Conservation (phyloP, 495 filamentous ascomycete genomes). For the Penicillium chermesinum region DNA sequence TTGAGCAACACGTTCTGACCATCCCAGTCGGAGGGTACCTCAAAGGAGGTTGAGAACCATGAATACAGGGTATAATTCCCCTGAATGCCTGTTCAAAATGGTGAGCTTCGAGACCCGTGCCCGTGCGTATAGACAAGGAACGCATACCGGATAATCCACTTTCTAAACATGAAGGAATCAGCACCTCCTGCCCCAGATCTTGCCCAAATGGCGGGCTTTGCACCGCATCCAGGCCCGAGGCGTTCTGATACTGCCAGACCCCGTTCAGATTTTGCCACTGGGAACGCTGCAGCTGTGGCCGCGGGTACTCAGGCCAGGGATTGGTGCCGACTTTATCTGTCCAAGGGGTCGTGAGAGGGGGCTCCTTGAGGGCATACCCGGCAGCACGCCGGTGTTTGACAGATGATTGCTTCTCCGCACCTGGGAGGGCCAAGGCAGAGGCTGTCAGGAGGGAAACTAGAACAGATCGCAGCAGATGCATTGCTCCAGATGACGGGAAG, state of each 20-base stretch:
- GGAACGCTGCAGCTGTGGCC: conserved; percentile 53
- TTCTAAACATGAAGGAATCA: conserved; percentile 63
- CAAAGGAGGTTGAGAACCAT: conserved; percentile 57
- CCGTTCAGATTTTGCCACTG: conserved; percentile 62
- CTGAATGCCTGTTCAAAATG: conserved; percentile 46
- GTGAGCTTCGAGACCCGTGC: conserved; percentile 1
- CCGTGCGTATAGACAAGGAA: background rate
- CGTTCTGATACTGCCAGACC: conserved; percentile 58
- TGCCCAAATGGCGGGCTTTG: conserved; percentile 37
- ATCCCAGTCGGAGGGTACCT: conserved; percentile 45
- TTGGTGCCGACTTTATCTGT: conserved; percentile 55
- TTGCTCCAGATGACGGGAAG: background rate
- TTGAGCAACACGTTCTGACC: conserved; percentile 49
- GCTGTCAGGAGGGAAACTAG: conserved; percentile 13
- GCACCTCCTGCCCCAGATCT: conserved; percentile 42
- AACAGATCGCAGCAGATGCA: conserved; percentile 14
- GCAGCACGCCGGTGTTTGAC: conserved; percentile 12
- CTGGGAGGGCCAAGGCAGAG: conserved; percentile 14
- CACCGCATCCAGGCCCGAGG: conserved; percentile 32
- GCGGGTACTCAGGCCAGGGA: conserved; percentile 65
- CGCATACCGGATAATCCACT: conserved; percentile 45
- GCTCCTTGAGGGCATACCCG: conserved; percentile 25
- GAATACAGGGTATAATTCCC: conserved; percentile 44
- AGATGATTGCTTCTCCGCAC: background rate
- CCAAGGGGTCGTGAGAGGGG: conserved; percentile 57